Evolutionary conservation across 1,139 yeast species (phyloP).

Genomic region (Nakaseomyces glabratus): DNA sequence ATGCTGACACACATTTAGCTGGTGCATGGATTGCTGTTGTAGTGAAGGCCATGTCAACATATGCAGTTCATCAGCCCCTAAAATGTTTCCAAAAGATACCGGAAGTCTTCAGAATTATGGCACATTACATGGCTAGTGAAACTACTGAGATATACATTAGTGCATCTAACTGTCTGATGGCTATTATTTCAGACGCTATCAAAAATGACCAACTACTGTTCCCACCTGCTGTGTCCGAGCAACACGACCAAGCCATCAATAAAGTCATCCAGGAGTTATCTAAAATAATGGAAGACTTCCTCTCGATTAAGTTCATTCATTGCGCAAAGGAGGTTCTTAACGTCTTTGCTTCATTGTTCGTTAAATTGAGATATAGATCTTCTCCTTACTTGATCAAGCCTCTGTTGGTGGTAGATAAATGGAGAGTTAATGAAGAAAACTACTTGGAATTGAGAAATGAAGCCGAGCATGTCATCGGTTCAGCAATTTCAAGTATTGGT

Average conservation of each 20-base stretch:
- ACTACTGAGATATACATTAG: constrained; percentile 58
- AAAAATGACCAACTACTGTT: constrained; percentile 49
- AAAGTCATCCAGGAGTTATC: constrained; percentile 48
- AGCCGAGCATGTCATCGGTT: constrained; percentile 71
- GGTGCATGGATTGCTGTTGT: constrained; percentile 94
- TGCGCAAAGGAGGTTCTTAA: constrained; percentile 72
- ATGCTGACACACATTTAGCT: constrained; percentile 74
- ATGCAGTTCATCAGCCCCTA: constrained; percentile 50
- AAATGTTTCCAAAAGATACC: constrained; percentile 51
- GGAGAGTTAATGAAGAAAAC: constrained; percentile 72
- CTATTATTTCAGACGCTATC: constrained; percentile 57
- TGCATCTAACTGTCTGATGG: constrained; percentile 80
- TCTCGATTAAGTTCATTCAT: constrained; percentile 65
- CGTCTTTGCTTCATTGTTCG: constrained; percentile 54
- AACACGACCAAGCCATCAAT: constrained; percentile 47
- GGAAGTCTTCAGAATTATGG: constrained; percentile 46
- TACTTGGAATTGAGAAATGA: constrained; percentile 65
- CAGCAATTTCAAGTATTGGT: constrained; percentile 73
- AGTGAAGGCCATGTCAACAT: constrained; percentile 75
- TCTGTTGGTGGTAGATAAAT: constrained; percentile 67
- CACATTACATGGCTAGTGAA: constrained; percentile 59
- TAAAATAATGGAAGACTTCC: constrained; percentile 45
- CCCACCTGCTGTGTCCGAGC: constrained; percentile 38
- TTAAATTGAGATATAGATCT: constrained; percentile 55
- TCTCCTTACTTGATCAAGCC: constrained; percentile 65